phyloP scores from a whole-genome alignment of 768 basidiomycete species.

The Panus rudis region DNA sequence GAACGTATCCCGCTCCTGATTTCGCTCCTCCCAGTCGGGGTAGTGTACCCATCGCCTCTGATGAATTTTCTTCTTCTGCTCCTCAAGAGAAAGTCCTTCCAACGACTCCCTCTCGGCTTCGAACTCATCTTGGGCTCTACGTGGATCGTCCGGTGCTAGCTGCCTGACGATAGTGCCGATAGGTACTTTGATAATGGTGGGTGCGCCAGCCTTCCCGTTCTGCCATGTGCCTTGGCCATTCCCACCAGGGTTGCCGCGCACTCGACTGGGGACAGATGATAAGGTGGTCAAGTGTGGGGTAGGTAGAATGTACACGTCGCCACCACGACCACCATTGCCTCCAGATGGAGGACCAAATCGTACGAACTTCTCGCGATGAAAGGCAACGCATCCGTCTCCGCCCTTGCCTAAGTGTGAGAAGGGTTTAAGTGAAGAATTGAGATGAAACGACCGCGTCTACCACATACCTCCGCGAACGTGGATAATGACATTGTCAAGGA shows the following conservation, averaged over 20 bases:
- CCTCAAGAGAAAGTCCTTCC: slow-evolving; percentile 37
- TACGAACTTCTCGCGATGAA: slow-evolving; percentile 84
- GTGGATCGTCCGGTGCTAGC: slow-evolving; percentile 57
- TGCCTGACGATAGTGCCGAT: slow-evolving; percentile 86
- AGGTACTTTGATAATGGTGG: slow-evolving; percentile 75
- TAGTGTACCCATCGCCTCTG: slow-evolving; percentile 76
- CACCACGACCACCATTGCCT: slow-evolving; percentile 86
- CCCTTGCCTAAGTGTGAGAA: slow-evolving; percentile 54
- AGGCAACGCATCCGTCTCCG: slow-evolving; percentile 88
- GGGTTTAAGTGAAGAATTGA: not conserved
- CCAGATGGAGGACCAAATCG: slow-evolving; percentile 87
- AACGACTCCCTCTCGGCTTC: slow-evolving; percentile 63
- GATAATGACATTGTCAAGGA: slow-evolving; percentile 79
- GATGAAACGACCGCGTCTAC: not conserved
- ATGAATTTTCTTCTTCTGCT: slow-evolving; percentile 53
- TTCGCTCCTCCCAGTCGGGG: slow-evolving; percentile 56
- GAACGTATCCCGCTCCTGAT: slow-evolving; percentile 58
- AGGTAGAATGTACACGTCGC: slow-evolving; percentile 79
- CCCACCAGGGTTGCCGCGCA: slow-evolving; percentile 59
- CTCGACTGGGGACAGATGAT: slow-evolving; percentile 58
- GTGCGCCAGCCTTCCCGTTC: slow-evolving; percentile 70
- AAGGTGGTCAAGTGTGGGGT: slow-evolving; percentile 74
- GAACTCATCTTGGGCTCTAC: slow-evolving; percentile 61
- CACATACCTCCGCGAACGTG: slow-evolving; percentile 65
- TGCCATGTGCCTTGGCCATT: slow-evolving; percentile 83